A percentile compares a stretch with the other conserved stretches of the same genome.
phyloP scores from a whole-genome alignment of 164 flowering plant species.

The Chimonanthus salicifolius region DNA sequence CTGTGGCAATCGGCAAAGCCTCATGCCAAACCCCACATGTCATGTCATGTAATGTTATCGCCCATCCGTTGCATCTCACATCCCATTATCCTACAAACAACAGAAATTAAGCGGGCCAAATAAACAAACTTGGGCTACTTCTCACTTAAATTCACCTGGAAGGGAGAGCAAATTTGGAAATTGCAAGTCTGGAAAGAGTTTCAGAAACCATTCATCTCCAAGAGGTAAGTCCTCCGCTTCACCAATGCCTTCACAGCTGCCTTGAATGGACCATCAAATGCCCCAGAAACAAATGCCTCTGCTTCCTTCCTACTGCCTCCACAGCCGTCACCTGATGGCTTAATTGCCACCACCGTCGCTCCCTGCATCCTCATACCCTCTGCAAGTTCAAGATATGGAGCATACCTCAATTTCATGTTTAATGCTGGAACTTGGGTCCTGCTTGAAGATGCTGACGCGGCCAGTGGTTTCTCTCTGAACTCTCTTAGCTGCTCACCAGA shows the following conservation, averaged over 20 bases:
- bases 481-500: slow-evolving; percentile 26
- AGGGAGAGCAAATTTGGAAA: no score
- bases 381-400: slow-evolving; percentile 19
- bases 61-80: no score
- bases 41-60: no score
- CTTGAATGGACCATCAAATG: slow-evolving; percentile 11
- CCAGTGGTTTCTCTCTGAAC: slow-evolving; percentile 19
- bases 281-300: slow-evolving; percentile 14
- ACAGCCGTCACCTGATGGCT: slow-evolving; percentile 9
- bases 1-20: no score
- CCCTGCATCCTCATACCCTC: slow-evolving; percentile 14
- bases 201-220: slow-evolving; percentile 17
- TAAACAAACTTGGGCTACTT: no score
- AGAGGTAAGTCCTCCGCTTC: slow-evolving; percentile 14
- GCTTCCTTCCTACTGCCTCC: slow-evolving; percentile 10
- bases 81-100: no score
- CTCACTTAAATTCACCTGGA: no score
- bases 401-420: slow-evolving; percentile 21
- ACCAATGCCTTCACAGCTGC: slow-evolving; percentile 12
- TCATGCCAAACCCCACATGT: no score
- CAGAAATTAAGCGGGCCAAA: no score
- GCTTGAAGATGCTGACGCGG: slow-evolving; percentile 16
- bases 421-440: slow-evolving; percentile 24
- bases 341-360: slow-evolving; percentile 20
- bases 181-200: no score